Conservation (phyloP, 2,329 filamentous ascomycete species). For the Colletotrichum nymphaeae region DNA sequence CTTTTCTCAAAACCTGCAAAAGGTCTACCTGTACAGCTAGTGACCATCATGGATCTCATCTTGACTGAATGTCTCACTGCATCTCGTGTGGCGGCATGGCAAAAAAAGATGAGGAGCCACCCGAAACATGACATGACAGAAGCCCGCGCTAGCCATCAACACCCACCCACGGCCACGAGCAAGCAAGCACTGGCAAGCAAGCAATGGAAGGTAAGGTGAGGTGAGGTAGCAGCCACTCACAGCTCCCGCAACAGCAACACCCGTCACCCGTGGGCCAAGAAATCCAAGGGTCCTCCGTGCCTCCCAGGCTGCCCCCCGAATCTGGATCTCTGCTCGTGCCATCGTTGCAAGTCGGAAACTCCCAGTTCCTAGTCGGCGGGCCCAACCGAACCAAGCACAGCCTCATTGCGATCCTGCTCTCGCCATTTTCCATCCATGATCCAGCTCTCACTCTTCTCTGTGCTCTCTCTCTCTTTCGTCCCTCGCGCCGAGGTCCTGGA, state of each 20-base stretch:
- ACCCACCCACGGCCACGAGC: not conserved
- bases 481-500: not conserved
- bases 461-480: not conserved
- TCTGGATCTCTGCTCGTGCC: conserved; percentile 2
- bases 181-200: not conserved
- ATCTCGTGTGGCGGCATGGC: conserved; percentile 11
- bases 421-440: not conserved
- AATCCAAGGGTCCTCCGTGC: conserved; percentile 8
- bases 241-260: conserved; percentile 11
- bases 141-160: conserved; percentile 18
- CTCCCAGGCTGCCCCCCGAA: not conserved
- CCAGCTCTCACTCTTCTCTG: no score
- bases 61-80: not conserved
- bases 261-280: not conserved
- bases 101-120: conserved; percentile 13
- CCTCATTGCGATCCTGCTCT: not conserved
- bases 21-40: not conserved
- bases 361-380: conserved; percentile 23
- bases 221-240: conserved; percentile 16
- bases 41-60: not conserved
- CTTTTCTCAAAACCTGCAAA: not conserved
- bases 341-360: conserved; percentile 12
- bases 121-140: conserved; percentile 35
- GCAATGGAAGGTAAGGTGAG: no score
- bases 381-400: conserved; percentile 29